Conservation (phyloP, 345 rosid genomes). For the Psidium friedrichsthalianum region DNA sequence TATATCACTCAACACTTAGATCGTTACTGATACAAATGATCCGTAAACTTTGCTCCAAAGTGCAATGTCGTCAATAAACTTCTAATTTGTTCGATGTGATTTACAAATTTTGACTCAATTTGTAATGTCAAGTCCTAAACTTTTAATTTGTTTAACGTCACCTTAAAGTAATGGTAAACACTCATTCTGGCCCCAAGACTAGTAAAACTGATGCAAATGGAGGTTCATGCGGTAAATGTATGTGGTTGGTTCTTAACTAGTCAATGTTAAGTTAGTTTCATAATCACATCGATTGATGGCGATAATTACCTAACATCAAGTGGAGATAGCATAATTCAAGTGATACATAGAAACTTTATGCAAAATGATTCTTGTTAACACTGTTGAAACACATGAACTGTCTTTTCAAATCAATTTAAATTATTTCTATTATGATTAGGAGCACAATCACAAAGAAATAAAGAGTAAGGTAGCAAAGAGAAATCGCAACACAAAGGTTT, state of each 20-base stretch:
- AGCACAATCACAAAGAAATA: too few species aligned
- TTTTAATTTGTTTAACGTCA: too few species aligned
- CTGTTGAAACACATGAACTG: not conserved
- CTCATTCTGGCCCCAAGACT: too few species aligned
- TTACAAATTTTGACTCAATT: too few species aligned
- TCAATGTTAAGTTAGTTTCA: not conserved
- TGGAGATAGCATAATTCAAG: not conserved
- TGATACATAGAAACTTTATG: not conserved
- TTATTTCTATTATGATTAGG: not conserved
- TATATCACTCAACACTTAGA: not conserved
- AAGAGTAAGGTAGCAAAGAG: too few species aligned
- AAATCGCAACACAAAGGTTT: too few species aligned
- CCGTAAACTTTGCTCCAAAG: too few species aligned
- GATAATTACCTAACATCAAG: not conserved
- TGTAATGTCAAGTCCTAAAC: fast-evolving
- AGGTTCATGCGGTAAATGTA: not conserved
- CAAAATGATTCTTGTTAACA: not conserved
- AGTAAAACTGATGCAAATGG: not conserved
- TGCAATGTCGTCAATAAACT: too few species aligned
- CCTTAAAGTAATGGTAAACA: too few species aligned
- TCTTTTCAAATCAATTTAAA: not conserved
- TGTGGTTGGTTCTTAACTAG: not conserved
- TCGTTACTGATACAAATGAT: not conserved
- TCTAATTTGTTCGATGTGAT: too few species aligned
- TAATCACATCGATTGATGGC: not conserved